phyloP scores from a whole-genome alignment of 1,284 basidiomycete genomes.

The Cryptococcus sp. region DNA sequence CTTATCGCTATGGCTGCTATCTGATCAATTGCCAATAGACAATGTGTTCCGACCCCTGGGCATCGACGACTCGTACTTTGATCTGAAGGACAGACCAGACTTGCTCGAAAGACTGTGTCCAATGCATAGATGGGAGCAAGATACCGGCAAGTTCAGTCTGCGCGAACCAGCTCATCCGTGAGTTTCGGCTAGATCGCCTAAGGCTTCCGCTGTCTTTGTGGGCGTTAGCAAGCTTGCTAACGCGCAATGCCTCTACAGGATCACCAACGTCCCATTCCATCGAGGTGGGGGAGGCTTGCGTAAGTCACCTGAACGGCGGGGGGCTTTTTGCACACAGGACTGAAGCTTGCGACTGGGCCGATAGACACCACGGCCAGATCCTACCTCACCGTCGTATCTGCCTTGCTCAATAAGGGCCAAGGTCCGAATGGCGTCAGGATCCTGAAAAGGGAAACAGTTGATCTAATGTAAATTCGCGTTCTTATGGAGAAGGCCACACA shows the following conservation, averaged over 20 bases:
- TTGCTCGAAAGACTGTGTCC: slow-evolving; percentile 15
- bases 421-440: slow-evolving; percentile 17
- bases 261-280: slow-evolving; percentile 9
- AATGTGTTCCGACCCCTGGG: slow-evolving; percentile 25
- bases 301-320: not conserved
- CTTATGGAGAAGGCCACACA: not conserved
- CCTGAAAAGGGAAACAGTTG: slow-evolving; percentile 18
- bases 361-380: slow-evolving; percentile 17
- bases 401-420: slow-evolving; percentile 21
- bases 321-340: no score
- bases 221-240: not conserved
- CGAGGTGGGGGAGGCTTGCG: slow-evolving; percentile 21
- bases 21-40: slow-evolving; percentile 4
- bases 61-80: slow-evolving; percentile 19
- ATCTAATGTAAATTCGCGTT: slow-evolving; percentile 14
- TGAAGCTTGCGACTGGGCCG: no score
- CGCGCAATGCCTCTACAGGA: not conserved
- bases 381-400: slow-evolving; percentile 19
- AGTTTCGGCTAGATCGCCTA: not conserved
- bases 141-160: slow-evolving; percentile 1
- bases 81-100: slow-evolving; percentile 14
- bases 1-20: no score
- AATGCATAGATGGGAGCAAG: slow-evolving; percentile 20
- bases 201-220: no score
- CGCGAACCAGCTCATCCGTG: slow-evolving; percentile 15